phyloP scores from a whole-genome alignment of 495 filamentous ascomycete genomes.

The Bathelium albidoporum region DNA sequence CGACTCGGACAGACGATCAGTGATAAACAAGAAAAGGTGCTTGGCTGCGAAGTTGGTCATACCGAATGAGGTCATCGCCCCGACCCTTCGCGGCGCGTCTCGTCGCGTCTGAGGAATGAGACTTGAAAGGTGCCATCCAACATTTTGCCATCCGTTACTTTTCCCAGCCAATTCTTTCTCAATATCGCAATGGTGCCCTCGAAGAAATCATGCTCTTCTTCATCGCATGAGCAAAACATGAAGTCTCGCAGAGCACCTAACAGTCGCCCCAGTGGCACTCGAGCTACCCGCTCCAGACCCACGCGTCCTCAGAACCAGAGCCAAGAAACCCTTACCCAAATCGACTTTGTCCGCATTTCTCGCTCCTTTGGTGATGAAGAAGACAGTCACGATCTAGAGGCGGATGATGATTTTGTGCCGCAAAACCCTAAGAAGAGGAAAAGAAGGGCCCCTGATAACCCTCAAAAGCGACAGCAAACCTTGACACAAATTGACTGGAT shows the following conservation, averaged over 20 bases:
- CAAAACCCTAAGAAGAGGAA: neutral
- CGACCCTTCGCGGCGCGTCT: neutral
- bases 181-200: neutral
- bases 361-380: neutral
- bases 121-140: too few relatives aligned
- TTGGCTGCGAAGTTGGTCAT: neutral
- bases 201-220: neutral
- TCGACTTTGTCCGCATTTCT: neutral
- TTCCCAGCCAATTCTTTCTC: neutral
- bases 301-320: neutral
- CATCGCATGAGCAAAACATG: neutral
- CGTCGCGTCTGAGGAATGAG: neutral
- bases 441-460: neutral
- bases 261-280: neutral
- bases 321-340: neutral
- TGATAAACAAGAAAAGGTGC: neutral
- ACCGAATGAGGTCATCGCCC: neutral
- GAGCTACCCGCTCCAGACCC: neutral
- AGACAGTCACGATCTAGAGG: neutral
- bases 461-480: neutral
- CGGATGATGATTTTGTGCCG: neutral
- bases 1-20: neutral
- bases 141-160: neutral
- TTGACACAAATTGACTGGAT: conserved; percentile 1
- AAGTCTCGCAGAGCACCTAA: neutral